Base-by-base conservation (phyloP, 208 protist species). In the Phytomonas sp. region DNA sequence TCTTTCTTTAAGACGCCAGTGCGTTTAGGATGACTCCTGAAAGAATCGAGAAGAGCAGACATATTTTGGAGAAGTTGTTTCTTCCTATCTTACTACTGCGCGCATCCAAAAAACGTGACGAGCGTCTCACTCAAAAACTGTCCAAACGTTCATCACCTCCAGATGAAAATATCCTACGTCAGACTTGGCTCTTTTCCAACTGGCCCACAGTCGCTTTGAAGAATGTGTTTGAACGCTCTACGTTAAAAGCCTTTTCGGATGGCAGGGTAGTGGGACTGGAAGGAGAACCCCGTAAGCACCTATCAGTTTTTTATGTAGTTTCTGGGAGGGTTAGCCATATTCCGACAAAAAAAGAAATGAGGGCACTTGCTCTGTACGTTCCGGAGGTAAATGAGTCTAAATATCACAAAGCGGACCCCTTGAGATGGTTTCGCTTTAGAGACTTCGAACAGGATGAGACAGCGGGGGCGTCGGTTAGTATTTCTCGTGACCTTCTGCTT, bases 301-400 rank as follows among this genome's bases (percentile, higher is more conserved):
- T 80, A 3, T 71, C 71, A 9, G 70, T 91, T 13, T 90, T 81
- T 68, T 92, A 83, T 78, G 70, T 95, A 8, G 29, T 90, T 0
- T 78, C 80, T 17, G 89, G 89, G 6, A 82, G 75, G 62, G 36
- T 92, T 37, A 70, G 74, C 7, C 81, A 95, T 68, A 73, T 95
- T 2, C 84, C 78, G 0, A 80, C 72, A 34, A 91, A 88, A 61
- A 62, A 36, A 26, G 83, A 91, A 36, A 64, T 77, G 17, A 32
- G 62, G 30, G 46, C 34, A 17, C 79, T 77, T 30, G 75, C 80
- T 20, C 23, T 56, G 20, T 56, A 56, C 46, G 46, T 56, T 56
- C 46, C 46, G 20, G 46, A 56, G 46, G 1, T 11, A 56, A 56
- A 28, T 7, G 33, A 65, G 20, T 56, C 46, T 26, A 56, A 56